These are phyloP conservation scores for Fragosphaeria purpurea DNA, from an alignment of 2,329 filamentous ascomycete species.

Conservation along the genomic window DNA sequence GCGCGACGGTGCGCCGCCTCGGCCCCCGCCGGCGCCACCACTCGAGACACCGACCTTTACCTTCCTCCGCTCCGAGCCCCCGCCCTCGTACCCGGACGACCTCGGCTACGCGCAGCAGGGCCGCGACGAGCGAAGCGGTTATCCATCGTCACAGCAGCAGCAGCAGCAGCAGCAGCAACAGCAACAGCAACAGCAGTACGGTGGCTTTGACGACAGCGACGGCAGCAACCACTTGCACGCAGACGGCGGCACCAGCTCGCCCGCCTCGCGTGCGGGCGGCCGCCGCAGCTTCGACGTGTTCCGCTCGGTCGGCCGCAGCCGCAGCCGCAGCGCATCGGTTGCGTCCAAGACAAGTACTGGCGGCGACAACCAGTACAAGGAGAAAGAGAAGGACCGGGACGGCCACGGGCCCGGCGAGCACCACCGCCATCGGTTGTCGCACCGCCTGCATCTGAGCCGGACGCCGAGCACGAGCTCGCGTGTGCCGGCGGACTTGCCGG, in stretches of 20 bases:
- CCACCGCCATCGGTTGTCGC: slow-evolving; percentile 45
- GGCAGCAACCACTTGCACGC: slow-evolving; percentile 14
- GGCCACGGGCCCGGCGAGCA: slow-evolving; percentile 7
- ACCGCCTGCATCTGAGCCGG: slow-evolving; percentile 58
- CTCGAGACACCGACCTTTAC: slow-evolving; percentile 55
- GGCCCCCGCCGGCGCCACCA: slow-evolving; percentile 25
- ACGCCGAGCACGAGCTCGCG: slow-evolving; percentile 55
- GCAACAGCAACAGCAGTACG: too few species aligned
- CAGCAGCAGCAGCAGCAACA: too few species aligned
- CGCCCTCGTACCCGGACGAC: slow-evolving; percentile 36
- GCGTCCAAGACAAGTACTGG: slow-evolving; percentile 20
- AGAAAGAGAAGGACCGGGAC: slow-evolving; percentile 15
- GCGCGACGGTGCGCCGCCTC: neutral
- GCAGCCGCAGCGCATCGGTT: slow-evolving; percentile 39
- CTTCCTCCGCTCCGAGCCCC: slow-evolving; percentile 79
- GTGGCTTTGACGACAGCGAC: neutral
- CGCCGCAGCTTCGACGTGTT: slow-evolving; percentile 25
- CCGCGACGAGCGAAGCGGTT: too few species aligned
- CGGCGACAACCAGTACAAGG: slow-evolving; percentile 21
- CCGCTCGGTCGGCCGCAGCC: slow-evolving; percentile 17
- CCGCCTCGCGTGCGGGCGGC: neutral
- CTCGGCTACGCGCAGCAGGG: too few species aligned
- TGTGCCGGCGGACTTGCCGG: slow-evolving; percentile 70
- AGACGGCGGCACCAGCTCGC: slow-evolving; percentile 18
- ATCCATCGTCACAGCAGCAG: too few species aligned